Base-by-base conservation (phyloP, 1,284 basidiomycete species). In the Xerocomus minutiporus region DNA sequence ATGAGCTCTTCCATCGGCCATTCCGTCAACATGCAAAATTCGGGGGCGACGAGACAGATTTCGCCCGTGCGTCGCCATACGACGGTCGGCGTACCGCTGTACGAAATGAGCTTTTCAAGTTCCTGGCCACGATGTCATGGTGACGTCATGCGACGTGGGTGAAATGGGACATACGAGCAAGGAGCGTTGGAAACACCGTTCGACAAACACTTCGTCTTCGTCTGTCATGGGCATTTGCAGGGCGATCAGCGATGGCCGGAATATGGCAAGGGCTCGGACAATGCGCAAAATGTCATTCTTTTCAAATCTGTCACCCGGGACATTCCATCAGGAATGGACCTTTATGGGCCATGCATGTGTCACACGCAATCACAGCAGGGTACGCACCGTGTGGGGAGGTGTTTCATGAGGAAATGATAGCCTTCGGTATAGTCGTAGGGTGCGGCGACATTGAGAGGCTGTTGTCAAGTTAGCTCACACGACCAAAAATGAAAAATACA, bases 11-110 rank as follows among this genome's bases (percentile, higher is more conserved):
- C 86, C 69, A 87, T 81, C 15, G 83, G 82, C 88, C 91, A 93
- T 61, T 89, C 91, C 3, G 93, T 94, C 55, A 99, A 77, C 80
- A 93, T 88, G 69, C 89, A 93, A 67, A 99, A 99, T 72, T 99
- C 95, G 2, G 93, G 89, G 0, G 95, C 94, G 42, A 96, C 96
- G 41, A 97, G 84, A 65, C 93, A 95, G 36, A 99, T 93, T 74
- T 99, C 97, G 65, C 96, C 96, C 15, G 97, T 99, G 46, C 96
- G 79, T 31, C 96, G 85, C 96, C 96, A 99, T 2, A 97, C 91
- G n/a, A 97, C 93, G 1, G 96, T 99, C 2, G 96, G 97, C n/a
- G 97, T 99, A 5, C 96, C 97, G 57, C 91, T 95, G 70, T 93
- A 97, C 41, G 92, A 93, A 59, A 99, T 96, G 57, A 98, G 80